Evolutionary conservation across 306 rosid species (phyloP).

Genomic region (Ceratonia siliqua): DNA sequence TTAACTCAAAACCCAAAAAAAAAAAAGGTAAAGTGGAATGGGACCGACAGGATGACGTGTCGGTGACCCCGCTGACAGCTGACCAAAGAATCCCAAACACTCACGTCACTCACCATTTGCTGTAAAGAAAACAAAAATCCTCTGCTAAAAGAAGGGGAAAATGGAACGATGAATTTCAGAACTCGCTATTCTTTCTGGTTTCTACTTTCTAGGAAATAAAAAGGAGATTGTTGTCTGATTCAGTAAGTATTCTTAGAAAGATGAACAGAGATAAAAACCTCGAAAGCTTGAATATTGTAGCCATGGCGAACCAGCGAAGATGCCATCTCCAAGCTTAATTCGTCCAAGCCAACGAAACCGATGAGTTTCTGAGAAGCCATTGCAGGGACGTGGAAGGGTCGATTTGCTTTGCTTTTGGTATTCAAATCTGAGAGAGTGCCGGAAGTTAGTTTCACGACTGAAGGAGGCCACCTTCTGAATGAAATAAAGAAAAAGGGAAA

Average conservation of each 20-base stretch:
- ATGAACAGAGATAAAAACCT: constrained; percentile 41
- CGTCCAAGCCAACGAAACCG: constrained; percentile 68
- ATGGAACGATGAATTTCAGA: neutral
- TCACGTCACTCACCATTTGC: no score
- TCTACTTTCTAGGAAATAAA: neutral
- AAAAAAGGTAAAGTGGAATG: neutral
- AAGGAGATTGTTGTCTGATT: neutral
- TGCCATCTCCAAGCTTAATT: constrained; percentile 54
- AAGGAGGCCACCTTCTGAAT: neutral
- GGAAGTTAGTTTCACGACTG: neutral
- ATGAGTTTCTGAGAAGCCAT: constrained; percentile 53
- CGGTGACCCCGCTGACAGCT: neutral
- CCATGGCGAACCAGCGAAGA: constrained; percentile 55
- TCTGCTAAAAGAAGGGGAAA: no score
- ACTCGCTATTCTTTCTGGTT: neutral
- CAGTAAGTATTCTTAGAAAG: neutral
- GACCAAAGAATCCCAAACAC: neutral
- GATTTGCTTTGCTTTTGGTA: neutral
- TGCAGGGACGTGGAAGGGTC: neutral
- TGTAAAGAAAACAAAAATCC: no score
- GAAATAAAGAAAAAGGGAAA: neutral
- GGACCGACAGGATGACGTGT: neutral
- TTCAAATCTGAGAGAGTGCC: neutral
- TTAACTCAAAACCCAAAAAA: neutral
- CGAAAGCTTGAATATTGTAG: constrained; percentile 57